Percentiles rank a stretch among this genome's conserved stretches.
phyloP scores from a whole-genome alignment of 2,329 filamentous ascomycete genomes.

The Penicillium occitanis region DNA sequence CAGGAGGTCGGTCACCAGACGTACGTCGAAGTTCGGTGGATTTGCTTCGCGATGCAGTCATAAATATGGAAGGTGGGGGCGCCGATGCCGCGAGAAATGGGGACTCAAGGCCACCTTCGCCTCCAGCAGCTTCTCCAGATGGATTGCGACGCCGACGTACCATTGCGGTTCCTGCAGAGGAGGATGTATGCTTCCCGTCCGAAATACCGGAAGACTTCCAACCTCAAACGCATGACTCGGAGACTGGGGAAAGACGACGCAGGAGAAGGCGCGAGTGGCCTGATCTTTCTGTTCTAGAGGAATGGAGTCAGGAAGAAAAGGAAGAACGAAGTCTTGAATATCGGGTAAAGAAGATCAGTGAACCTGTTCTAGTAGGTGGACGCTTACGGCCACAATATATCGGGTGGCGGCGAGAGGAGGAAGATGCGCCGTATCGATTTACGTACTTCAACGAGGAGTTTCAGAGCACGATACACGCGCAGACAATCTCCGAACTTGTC shows the following conservation, averaged over 20 bases:
- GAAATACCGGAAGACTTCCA: conserved; percentile 75
- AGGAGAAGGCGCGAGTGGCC: conserved; percentile 78
- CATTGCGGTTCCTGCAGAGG: conserved; percentile 66
- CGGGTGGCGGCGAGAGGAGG: conserved; percentile 82
- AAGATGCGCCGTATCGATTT: conserved; percentile 89
- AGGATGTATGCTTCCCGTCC: conserved; percentile 89
- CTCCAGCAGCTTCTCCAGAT: conserved; percentile 38
- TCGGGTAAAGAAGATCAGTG: conserved; percentile 85
- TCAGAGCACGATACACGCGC: conserved; percentile 91
- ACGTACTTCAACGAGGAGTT: conserved; percentile 99
- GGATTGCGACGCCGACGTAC: conserved; percentile 54
- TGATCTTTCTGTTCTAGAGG: conserved; percentile 76
- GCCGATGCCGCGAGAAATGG: conserved; percentile 4
- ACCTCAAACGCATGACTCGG: conserved; percentile 49
- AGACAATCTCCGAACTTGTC: conserved; percentile 88
- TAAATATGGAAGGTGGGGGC: conserved; percentile 43
- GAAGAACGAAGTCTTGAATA: conserved; percentile 79
- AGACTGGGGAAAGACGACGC: conserved; percentile 46
- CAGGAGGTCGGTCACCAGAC: conserved; percentile 36
- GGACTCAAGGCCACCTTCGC: conserved; percentile 39
- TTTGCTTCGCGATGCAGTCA: conserved; percentile 42
- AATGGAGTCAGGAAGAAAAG: conserved; percentile 89
- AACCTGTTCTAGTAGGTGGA: conserved; percentile 89
- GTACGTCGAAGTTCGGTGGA: conserved; percentile 33
- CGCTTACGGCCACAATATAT: conserved; percentile 76